These are phyloP conservation scores for Heliamphora pulchella DNA, from an alignment of 179 eudicot genomes.

Conservation along the genomic window DNA sequence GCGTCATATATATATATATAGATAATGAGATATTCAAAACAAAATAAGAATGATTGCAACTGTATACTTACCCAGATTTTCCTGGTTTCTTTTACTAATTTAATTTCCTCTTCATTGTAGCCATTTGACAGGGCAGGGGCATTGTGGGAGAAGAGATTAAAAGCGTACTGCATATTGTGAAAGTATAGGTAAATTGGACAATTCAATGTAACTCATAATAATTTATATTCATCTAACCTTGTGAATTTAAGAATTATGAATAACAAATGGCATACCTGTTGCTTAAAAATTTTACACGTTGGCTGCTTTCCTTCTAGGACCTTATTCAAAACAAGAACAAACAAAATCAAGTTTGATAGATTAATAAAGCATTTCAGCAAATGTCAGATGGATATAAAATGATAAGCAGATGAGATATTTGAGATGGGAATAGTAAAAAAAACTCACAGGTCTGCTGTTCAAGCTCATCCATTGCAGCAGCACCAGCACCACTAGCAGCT, in stretches of 20 bases:
- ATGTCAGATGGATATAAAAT: not conserved
- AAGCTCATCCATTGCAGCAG: constrained; percentile 99
- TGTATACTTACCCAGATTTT: constrained; percentile 77
- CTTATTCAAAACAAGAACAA: constrained; percentile 26
- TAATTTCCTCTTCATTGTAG: constrained; percentile 98
- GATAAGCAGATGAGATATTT: not conserved
- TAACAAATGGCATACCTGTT: constrained; percentile 50
- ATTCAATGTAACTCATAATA: not conserved
- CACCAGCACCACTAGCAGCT: constrained; percentile 99
- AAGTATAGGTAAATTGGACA: not conserved
- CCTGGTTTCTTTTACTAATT: constrained; percentile 90
- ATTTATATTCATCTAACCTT: not conserved
- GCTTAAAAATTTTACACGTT: constrained; percentile 85
- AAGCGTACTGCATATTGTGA: constrained; percentile 74
- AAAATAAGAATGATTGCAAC: not conserved
- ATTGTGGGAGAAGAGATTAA: constrained; percentile 96
- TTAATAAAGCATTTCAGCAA: not conserved
- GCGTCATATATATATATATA: too few species aligned
- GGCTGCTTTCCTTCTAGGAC: constrained; percentile 91
- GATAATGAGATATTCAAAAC: not conserved
- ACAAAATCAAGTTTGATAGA: not conserved
- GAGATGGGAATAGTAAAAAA: constrained; percentile 1
- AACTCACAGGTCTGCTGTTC: constrained; percentile 90
- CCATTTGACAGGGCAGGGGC: constrained; percentile 86
- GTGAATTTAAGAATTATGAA: not conserved